phyloP scores from a whole-genome alignment of 805 yeast genomes.

The Kluyveromyces nonfermentans region DNA sequence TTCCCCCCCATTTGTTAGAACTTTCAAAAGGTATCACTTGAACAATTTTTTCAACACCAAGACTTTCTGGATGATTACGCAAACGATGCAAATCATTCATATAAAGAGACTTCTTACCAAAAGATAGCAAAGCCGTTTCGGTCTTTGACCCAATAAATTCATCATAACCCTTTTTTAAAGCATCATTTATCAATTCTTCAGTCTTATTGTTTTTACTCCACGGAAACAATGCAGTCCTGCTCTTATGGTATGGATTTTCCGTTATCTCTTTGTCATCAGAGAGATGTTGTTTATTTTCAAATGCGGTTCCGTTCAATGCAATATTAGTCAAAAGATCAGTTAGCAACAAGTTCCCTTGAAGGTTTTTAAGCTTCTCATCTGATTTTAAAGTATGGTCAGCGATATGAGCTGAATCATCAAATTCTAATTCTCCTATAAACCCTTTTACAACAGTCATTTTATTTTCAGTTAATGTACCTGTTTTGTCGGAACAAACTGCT shows the following conservation, averaged over 20 bases:
- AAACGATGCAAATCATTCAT: constrained; percentile 40
- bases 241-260: constrained; percentile 24
- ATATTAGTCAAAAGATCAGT: constrained; percentile 45
- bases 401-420: constrained; percentile 38
- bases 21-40: constrained; percentile 89
- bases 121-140: constrained; percentile 73
- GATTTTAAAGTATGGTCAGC: constrained; percentile 6
- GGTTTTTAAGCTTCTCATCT: constrained; percentile 3
- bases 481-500: constrained; percentile 92
- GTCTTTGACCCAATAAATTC: constrained; percentile 88
- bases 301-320: constrained; percentile 79
- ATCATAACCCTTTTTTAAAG: constrained; percentile 32
- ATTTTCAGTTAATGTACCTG: constrained; percentile 94
- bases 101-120: constrained; percentile 52
- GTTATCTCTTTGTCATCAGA: constrained; percentile 10
- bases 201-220: constrained; percentile 10
- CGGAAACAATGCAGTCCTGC: constrained; percentile 5
- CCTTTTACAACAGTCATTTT: constrained; percentile 85
- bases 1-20: constrained; percentile 85
- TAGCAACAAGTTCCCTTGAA: constrained; percentile 11
- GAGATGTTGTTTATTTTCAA: constrained; percentile 48
- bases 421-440: constrained; percentile 47
- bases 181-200: constrained; percentile 11
- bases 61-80: constrained; percentile 28
- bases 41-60: constrained; percentile 36